phyloP scores from a whole-genome alignment of 305 asterid species.

The Andrographis paniculata region DNA sequence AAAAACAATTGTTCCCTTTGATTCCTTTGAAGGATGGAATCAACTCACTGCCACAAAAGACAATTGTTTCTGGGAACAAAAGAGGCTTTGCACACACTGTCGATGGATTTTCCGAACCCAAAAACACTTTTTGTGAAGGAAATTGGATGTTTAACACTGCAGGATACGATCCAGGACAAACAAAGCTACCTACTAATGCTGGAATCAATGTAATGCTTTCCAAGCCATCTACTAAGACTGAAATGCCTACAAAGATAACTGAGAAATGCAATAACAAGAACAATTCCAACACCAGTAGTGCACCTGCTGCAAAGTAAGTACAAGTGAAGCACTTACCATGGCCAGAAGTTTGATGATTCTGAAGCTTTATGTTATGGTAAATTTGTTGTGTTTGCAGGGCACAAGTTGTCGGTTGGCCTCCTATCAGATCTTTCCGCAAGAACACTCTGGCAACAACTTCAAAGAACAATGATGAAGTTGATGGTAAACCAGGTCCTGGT shows the following conservation, averaged over 20 bases:
- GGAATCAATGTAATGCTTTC: slow-evolving; percentile 28
- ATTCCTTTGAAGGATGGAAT: slow-evolving; percentile 57
- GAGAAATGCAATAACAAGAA: slow-evolving; percentile 33
- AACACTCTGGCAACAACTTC: slow-evolving; percentile 56
- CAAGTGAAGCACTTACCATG: neutral
- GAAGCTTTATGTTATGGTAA: slow-evolving; percentile 10
- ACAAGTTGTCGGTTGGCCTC: slow-evolving; percentile 93
- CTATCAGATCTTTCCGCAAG: slow-evolving; percentile 67
- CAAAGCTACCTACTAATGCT: slow-evolving; percentile 34
- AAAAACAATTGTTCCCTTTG: slow-evolving; percentile 73
- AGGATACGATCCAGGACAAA: slow-evolving; percentile 37
- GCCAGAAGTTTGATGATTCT: neutral
- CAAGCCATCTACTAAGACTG: slow-evolving; percentile 28
- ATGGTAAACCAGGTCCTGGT: slow-evolving; percentile 55
- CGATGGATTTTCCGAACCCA: slow-evolving; percentile 38
- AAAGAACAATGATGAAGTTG: slow-evolving; percentile 55
- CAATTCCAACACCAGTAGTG: slow-evolving; percentile 34
- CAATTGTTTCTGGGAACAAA: slow-evolving; percentile 60
- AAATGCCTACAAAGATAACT: slow-evolving; percentile 30
- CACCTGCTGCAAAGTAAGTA: slow-evolving; percentile 82
- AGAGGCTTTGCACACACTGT: slow-evolving; percentile 71
- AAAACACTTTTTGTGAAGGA: slow-evolving; percentile 36
- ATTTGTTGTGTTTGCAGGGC: slow-evolving; percentile 44
- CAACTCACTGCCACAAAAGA: slow-evolving; percentile 40
- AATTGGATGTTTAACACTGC: slow-evolving; percentile 52